These are phyloP conservation scores for Rhypophila decipiens DNA, from an alignment of 495 filamentous ascomycete genomes.

Conservation along the genomic window DNA sequence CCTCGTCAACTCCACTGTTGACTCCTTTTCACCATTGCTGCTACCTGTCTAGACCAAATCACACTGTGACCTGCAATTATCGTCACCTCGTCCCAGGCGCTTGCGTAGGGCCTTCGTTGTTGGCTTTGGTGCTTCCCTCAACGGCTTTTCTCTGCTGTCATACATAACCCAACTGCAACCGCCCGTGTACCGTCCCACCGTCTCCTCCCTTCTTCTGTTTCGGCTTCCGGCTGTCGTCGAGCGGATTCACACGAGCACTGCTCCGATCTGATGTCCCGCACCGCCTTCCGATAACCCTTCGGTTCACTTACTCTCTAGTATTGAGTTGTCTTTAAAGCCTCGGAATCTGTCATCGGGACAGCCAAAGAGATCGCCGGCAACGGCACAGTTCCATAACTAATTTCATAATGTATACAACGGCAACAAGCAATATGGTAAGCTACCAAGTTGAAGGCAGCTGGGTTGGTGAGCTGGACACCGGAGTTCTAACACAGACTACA, in stretches of 20 bases:
- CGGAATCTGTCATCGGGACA: background rate
- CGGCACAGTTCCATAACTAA: conserved; percentile 19
- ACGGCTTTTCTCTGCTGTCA: conserved; percentile 18
- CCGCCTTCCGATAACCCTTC: background rate
- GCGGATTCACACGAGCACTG: conserved; percentile 14
- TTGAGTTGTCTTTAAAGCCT: conserved; percentile 4
- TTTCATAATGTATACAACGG: conserved; percentile 9
- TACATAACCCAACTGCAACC: conserved; percentile 40
- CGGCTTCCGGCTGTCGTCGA: conserved; percentile 16
- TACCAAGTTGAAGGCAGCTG: background rate
- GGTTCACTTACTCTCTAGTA: background rate
- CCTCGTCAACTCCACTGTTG: background rate
- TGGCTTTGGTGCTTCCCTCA: conserved; percentile 5
- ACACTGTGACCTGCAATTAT: conserved; percentile 16
- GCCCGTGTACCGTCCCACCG: conserved; percentile 30
- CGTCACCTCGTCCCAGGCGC: conserved; percentile 6
- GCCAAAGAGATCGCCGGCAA: conserved; percentile 28
- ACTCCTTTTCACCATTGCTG: background rate
- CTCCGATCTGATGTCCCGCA: conserved; percentile 2
- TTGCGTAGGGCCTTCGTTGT: too few species aligned
- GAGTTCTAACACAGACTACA: conserved; percentile 12
- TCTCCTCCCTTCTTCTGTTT: conserved; percentile 30
- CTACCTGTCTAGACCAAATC: conserved; percentile 1
- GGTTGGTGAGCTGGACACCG: background rate
- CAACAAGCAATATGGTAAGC: conserved; percentile 19